Evolutionary conservation across 306 rosid species (phyloP), one percentile per base, ranked within the genome.

Genomic region (Quillaja saponaria): DNA sequence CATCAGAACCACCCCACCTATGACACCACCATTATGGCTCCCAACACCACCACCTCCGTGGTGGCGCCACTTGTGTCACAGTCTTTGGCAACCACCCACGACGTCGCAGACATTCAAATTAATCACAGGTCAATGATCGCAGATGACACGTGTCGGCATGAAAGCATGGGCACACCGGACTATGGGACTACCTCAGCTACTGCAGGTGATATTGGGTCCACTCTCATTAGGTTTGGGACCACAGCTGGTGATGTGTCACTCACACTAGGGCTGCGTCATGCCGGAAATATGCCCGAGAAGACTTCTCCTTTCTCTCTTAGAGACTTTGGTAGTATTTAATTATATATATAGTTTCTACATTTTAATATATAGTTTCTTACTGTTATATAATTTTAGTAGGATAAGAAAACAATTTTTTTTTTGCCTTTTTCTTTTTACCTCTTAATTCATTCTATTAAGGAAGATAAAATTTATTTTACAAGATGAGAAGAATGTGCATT

Each of bases 181-280:
- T 85, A 74, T 13, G 90, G 96, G 85, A 85, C 91, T 80, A 71
- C 75, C 40, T 45, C 88, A 2, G 31, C 3, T 67, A 82, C 69
- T 10, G 64, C 8, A 31, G 69, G 80, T 63, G 82, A 78, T 64
- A 76, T 76, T 37, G 84, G 91, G 40, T 77, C 96, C 48, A 84
- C 87, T 4, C 80, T 90, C 62, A 85, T 87, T 34, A 84, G 88
- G 69, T 94, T 85, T 42, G 99, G 97, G 85, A 73, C 97, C 87
- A 82, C 90, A 10, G 18, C 77, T 7, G 91, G 99, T 58, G 99
- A 94, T 60, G 99, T 94, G 82, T 94, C 99, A 42, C 98, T 92
- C 71, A 92, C 98, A 40, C 63, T 92, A 61, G 98, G 98, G 84
- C 80, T 92, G 49, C 98, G 95, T 77, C 98, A 88, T 44, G 90